Evolutionary conservation across 345 rosid genomes (phyloP).

Genomic region (Excoecaria cochinchinensis): DNA sequence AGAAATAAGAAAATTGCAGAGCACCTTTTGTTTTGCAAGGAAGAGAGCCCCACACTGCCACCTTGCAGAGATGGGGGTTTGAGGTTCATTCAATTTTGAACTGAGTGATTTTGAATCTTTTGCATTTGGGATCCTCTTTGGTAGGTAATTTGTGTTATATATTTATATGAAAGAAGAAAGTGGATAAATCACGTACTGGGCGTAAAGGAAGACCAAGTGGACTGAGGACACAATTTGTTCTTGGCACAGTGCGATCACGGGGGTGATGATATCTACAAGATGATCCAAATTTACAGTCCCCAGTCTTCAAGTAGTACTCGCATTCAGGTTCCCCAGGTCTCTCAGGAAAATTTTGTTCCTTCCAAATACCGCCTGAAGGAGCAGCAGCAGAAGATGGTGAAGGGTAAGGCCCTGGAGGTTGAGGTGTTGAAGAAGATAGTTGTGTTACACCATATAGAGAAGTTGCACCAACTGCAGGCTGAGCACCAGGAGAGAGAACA

Average conservation of each 20-base stretch:
- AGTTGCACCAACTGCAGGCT: conserved; percentile 29
- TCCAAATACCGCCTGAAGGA: conserved; percentile 12
- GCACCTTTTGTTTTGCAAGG: conserved; percentile 3
- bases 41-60: neutral
- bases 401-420: conserved; percentile 19
- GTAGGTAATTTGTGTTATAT: neutral
- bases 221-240: conserved; percentile 26
- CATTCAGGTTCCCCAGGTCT: conserved; percentile 35
- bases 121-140: neutral
- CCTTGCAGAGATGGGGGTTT: neutral
- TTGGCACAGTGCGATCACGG: conserved; percentile 20
- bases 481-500: conserved; percentile 30
- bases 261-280: conserved; percentile 33
- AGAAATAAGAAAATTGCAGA: neutral
- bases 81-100: neutral
- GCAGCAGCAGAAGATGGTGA: conserved; percentile 12
- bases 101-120: conserved; percentile 3
- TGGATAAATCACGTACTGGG: conserved; percentile 20
- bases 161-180: conserved; percentile 8
- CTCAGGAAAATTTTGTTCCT: conserved; percentile 28
- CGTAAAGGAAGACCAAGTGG: conserved; percentile 33
- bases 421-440: conserved; percentile 21
- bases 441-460: conserved; percentile 26
- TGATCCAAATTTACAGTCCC: conserved; percentile 32
- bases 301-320: conserved; percentile 28